Conservation (phyloP, 176 grass and related monocot species). For the Carex myosuroides region DNA sequence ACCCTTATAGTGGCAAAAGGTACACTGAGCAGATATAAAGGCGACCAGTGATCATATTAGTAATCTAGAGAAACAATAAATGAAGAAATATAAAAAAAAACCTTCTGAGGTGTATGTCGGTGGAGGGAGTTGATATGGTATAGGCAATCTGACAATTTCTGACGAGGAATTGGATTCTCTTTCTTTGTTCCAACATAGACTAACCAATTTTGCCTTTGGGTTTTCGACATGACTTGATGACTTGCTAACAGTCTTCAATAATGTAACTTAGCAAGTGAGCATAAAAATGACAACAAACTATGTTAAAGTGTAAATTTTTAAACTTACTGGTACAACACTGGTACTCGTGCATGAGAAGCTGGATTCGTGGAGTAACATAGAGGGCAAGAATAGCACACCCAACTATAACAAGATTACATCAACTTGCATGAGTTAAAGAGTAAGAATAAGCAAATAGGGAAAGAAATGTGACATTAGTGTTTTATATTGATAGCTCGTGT, state of each 20-base stretch:
- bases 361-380: slow-evolving; percentile 15
- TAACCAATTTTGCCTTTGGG: slow-evolving; percentile 55
- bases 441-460: background rate
- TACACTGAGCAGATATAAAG: background rate
- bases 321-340: slow-evolving; percentile 21
- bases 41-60: no score
- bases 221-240: slow-evolving; percentile 7
- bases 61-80: background rate
- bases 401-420: slow-evolving; percentile 35
- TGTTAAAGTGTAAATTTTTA: background rate
- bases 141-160: slow-evolving; percentile 51
- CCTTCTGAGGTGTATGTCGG: slow-evolving; percentile 54
- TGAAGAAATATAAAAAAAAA: background rate
- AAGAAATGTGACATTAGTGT: background rate
- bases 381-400: slow-evolving; percentile 83
- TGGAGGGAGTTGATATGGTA: slow-evolving; percentile 86
- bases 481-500: background rate
- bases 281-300: background rate
- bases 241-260: slow-evolving; percentile 14
- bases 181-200: slow-evolving; percentile 49
- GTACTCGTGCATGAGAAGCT: slow-evolving; percentile 59
- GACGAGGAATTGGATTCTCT: slow-evolving; percentile 19
- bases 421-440: background rate
- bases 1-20: background rate
- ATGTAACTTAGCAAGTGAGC: background rate